Conservation (phyloP, 495 filamentous ascomycete genomes). For the Aspergillus sparsus region DNA sequence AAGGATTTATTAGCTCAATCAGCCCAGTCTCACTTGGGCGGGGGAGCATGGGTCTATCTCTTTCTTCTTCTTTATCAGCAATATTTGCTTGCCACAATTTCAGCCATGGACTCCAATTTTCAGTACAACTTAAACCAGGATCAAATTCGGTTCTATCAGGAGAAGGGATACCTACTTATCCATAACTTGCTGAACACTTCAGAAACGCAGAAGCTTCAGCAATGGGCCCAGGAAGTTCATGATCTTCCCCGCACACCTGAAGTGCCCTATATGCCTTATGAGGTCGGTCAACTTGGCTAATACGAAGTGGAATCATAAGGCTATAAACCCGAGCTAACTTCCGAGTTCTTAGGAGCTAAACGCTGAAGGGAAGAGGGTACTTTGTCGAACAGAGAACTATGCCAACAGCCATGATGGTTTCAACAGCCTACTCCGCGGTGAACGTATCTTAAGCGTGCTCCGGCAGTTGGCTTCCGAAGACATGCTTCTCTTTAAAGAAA, state of each 20-base stretch:
- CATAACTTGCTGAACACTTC: conserved; percentile 30
- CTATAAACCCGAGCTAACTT: too few relatives aligned
- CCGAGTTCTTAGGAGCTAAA: conserved; percentile 36
- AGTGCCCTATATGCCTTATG: conserved; percentile 49
- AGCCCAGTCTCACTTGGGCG: neutral
- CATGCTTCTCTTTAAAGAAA: conserved; percentile 53
- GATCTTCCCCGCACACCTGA: conserved; percentile 39
- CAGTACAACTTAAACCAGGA: conserved; percentile 27
- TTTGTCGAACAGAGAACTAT: conserved; percentile 51
- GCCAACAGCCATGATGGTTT: conserved; percentile 38
- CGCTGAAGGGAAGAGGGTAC: conserved; percentile 38
- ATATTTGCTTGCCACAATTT: neutral
- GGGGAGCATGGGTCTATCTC: conserved; percentile 4
- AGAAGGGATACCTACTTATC: conserved; percentile 27
- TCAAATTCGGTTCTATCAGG: conserved; percentile 40
- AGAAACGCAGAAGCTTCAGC: conserved; percentile 34
- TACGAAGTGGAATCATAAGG: too few relatives aligned
- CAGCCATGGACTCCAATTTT: conserved; percentile 28
- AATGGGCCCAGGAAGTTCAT: conserved; percentile 48
- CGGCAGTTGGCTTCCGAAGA: conserved; percentile 43
- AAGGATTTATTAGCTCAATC: conserved; percentile 6
- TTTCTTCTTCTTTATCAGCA: too few relatives aligned
- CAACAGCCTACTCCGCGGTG: conserved; percentile 37
- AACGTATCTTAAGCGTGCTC: conserved; percentile 36
- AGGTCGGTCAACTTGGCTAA: conserved; percentile 24